A percentile compares a stretch with the other conserved stretches of the same genome.
phyloP scores from a whole-genome alignment of 441 rosid species.

The Viola pubescens region DNA sequence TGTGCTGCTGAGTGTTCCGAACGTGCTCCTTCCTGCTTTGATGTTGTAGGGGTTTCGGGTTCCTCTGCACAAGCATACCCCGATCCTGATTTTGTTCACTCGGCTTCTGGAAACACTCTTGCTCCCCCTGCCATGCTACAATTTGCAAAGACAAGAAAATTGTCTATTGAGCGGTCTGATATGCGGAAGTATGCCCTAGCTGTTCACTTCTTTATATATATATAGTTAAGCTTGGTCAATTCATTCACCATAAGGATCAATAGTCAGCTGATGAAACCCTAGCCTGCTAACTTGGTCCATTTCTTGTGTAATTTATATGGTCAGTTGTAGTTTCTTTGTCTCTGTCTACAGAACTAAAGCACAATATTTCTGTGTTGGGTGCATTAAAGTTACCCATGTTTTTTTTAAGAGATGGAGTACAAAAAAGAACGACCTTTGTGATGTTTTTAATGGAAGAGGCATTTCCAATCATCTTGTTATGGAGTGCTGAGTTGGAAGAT shows the following conservation, averaged over 20 bases:
- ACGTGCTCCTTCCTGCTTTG: conserved; percentile 31
- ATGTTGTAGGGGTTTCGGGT: conserved; percentile 45
- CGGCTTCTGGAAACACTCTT: conserved; percentile 57
- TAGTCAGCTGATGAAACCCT: too few species aligned
- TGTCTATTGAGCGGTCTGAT: conserved; percentile 82
- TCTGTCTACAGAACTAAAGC: too few species aligned
- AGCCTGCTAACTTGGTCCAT: too few species aligned
- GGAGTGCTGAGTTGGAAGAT: neutral
- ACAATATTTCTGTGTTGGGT: too few species aligned
- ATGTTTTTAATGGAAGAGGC: too few species aligned
- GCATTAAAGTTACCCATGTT: too few species aligned
- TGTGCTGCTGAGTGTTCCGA: conserved; percentile 36
- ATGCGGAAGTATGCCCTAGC: conserved; percentile 60
- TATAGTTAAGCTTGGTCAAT: too few species aligned
- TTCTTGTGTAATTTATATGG: too few species aligned
- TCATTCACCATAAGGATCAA: too few species aligned
- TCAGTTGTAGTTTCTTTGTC: too few species aligned
- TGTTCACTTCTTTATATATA: neutral
- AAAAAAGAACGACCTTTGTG: too few species aligned
- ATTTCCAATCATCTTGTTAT: neutral
- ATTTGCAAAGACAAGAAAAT: conserved; percentile 88
- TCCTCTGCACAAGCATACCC: conserved; percentile 41
- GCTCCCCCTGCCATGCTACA: conserved; percentile 65
- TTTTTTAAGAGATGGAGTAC: too few species aligned
- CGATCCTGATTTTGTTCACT: conserved; percentile 66